Conservation (phyloP, 2,329 filamentous ascomycete species). For the Scedosporium minutisporum region DNA sequence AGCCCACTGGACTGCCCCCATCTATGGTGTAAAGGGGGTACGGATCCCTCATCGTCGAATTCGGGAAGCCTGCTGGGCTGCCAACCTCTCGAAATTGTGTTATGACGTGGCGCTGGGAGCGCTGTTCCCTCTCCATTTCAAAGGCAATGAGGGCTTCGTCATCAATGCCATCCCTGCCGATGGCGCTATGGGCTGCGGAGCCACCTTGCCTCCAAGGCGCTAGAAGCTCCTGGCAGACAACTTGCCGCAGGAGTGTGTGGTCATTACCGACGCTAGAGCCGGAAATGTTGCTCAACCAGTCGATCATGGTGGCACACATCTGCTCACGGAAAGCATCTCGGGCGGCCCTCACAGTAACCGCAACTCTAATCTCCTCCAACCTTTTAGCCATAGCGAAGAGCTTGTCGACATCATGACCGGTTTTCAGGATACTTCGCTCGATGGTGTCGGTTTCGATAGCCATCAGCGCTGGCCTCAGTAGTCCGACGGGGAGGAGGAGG, state of each 20-base stretch:
- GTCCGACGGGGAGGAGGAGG: too few relatives aligned
- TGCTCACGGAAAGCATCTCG: slow-evolving; percentile 94
- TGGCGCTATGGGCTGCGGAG: slow-evolving; percentile 65
- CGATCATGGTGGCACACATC: slow-evolving; percentile 96
- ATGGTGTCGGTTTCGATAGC: slow-evolving; percentile 85
- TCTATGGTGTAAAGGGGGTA: too few relatives aligned
- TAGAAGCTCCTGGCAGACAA: slow-evolving; percentile 86
- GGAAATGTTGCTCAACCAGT: slow-evolving; percentile 89
- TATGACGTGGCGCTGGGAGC: slow-evolving; percentile 27
- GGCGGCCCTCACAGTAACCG: slow-evolving; percentile 85
- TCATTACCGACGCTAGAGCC: slow-evolving; percentile 80
- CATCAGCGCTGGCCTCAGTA: slow-evolving; percentile 57
- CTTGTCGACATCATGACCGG: slow-evolving; percentile 59
- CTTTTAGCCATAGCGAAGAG: slow-evolving; percentile 72
- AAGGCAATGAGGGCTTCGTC: slow-evolving; percentile 62
- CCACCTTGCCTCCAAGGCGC: slow-evolving; percentile 83
- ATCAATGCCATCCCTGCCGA: slow-evolving; percentile 70
- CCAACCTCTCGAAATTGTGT: slow-evolving; percentile 18
- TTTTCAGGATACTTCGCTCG: slow-evolving; percentile 76
- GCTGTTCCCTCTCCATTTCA: slow-evolving; percentile 22
- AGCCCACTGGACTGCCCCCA: too few relatives aligned
- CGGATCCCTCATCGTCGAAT: too few relatives aligned
- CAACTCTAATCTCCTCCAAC: slow-evolving; percentile 92
- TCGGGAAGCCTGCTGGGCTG: slow-evolving; percentile 13
- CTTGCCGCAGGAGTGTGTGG: slow-evolving; percentile 64